Evolutionary conservation across 2,329 filamentous ascomycete genomes (phyloP).

Genomic region (Sarocladium strictum): DNA sequence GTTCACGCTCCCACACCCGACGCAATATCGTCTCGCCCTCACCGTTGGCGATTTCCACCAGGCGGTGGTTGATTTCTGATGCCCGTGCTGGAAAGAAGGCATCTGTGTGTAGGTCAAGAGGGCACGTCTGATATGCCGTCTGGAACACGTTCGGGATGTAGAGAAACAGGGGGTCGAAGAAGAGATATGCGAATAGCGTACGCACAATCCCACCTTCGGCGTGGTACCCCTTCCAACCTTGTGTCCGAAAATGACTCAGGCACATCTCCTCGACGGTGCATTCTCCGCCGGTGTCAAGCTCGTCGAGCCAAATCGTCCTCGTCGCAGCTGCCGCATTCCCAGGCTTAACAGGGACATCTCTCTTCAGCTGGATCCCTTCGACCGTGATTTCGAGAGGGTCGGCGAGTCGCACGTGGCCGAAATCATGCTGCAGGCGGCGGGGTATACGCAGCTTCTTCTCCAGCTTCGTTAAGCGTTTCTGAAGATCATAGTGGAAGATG

Average conservation of each 20-base stretch:
- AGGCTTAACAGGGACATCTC: conserved; percentile 39
- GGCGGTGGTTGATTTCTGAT: conserved; percentile 80
- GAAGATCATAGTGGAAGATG: conserved; percentile 89
- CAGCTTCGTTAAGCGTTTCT: conserved; percentile 88
- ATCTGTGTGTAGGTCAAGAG: conserved; percentile 87
- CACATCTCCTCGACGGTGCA: conserved; percentile 95
- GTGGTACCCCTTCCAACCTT: conserved; percentile 94
- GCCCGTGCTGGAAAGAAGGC: conserved; percentile 82
- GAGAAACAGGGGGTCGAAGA: conserved; percentile 87
- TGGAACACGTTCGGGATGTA: conserved; percentile 97
- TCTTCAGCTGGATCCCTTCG: conserved; percentile 71
- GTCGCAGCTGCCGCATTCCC: conserved; percentile 41
- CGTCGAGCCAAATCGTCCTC: conserved; percentile 86
- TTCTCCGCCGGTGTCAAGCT: conserved; percentile 59
- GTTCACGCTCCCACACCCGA: conserved; percentile 61
- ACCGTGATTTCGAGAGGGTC: conserved; percentile 71
- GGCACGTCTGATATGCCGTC: conserved; percentile 89
- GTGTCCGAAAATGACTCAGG: conserved; percentile 71
- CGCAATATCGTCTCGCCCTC: conserved; percentile 61
- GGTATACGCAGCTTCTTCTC: conserved; percentile 79
- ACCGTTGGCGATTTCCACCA: conserved; percentile 85
- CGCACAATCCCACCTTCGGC: conserved; percentile 85
- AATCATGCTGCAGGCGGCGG: conserved; percentile 85
- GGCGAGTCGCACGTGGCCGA: conserved; percentile 73
- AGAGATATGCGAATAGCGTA: conserved; percentile 86